A percentile compares a stretch with the other conserved stretches of the same genome.
Conservation (phyloP, 2,329 filamentous ascomycete species). For the Ophiosphaerella herpotricha region DNA sequence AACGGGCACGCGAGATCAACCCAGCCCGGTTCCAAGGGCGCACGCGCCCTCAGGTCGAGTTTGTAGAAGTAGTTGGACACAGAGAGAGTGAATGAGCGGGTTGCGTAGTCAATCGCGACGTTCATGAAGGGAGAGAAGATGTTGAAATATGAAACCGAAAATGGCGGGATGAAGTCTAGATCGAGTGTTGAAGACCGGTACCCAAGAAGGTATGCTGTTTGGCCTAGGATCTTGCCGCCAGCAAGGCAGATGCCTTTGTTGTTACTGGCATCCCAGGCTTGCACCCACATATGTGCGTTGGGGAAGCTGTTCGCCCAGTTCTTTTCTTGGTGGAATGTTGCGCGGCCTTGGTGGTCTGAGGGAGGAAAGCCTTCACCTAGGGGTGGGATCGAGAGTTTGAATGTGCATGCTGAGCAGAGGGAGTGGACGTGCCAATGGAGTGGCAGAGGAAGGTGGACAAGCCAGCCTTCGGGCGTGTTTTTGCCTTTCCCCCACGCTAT, state of each 20-base stretch:
- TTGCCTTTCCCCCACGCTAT: constrained; percentile 46
- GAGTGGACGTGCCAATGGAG: constrained; percentile 59
- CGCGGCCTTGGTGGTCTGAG: constrained; percentile 38
- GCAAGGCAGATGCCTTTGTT: constrained; percentile 37
- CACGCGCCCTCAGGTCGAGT: constrained; percentile 48
- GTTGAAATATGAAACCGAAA: constrained; percentile 40
- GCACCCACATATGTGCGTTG: constrained; percentile 47
- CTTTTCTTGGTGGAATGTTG: constrained; percentile 56
- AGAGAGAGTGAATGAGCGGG: constrained; percentile 45
- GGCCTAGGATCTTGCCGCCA: constrained; percentile 41
- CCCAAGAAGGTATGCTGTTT: constrained; percentile 53
- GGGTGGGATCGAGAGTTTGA: constrained; percentile 46
- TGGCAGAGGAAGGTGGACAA: constrained; percentile 54
- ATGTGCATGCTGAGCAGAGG: constrained; percentile 48
- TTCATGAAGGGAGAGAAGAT: constrained; percentile 49
- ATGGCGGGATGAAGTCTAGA: constrained; percentile 53
- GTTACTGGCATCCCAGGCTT: constrained; percentile 27
- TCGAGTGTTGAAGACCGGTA: constrained; percentile 47
- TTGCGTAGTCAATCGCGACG: constrained; percentile 48
- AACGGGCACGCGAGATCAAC: constrained; percentile 54
- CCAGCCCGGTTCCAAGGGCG: constrained; percentile 49
- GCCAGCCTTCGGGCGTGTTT: constrained; percentile 51
- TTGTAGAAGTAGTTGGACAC: constrained; percentile 48
- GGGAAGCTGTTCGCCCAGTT: constrained; percentile 57
- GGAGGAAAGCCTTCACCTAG: constrained; percentile 23